These are phyloP conservation scores for Pseudogymnoascus sp. DNA, from an alignment of 2,329 filamentous ascomycete genomes.

Conservation along the genomic window DNA sequence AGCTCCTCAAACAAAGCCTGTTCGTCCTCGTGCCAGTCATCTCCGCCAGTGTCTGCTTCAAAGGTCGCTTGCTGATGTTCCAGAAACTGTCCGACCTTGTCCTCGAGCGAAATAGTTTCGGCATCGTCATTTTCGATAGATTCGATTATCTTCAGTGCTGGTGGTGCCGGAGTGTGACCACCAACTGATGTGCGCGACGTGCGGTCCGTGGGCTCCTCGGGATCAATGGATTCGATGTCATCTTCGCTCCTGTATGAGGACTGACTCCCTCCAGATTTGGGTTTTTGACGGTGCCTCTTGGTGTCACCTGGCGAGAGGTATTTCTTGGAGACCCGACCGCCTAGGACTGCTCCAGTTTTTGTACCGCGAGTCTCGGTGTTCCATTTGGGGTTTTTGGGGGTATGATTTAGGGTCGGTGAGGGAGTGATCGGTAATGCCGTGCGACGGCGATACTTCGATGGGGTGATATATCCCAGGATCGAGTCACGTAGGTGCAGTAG, in stretches of 20 bases:
- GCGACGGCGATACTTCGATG: slow-evolving; percentile 24
- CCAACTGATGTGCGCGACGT: slow-evolving; percentile 9
- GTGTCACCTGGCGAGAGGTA: slow-evolving; percentile 15
- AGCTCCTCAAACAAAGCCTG: slow-evolving; percentile 24
- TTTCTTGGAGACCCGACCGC: slow-evolving; percentile 13
- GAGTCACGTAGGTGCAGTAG: slow-evolving; percentile 23
- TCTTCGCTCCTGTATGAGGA: slow-evolving; percentile 11
- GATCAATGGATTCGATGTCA: not conserved
- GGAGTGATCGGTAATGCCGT: slow-evolving; percentile 15
- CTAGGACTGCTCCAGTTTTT: slow-evolving; percentile 13
- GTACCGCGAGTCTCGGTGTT: not conserved
- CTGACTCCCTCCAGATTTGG: not conserved
- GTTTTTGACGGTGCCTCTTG: slow-evolving; percentile 12
- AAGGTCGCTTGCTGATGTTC: slow-evolving; percentile 23
- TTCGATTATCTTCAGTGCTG: slow-evolving; percentile 9
- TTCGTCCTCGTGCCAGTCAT: slow-evolving; percentile 25
- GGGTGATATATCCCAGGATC: slow-evolving; percentile 23
- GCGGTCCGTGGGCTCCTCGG: not conserved
- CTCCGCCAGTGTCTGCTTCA: slow-evolving; percentile 16
- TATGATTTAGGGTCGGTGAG: slow-evolving; percentile 8
- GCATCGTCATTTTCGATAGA: slow-evolving; percentile 1
- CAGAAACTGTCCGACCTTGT: slow-evolving; percentile 24
- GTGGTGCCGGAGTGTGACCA: slow-evolving; percentile 6
- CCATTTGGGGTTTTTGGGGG: slow-evolving; percentile 8
- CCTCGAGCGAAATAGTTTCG: slow-evolving; percentile 10